Base-by-base conservation (phyloP, 768 basidiomycete genomes). In the Kwoniella dejecticola region DNA sequence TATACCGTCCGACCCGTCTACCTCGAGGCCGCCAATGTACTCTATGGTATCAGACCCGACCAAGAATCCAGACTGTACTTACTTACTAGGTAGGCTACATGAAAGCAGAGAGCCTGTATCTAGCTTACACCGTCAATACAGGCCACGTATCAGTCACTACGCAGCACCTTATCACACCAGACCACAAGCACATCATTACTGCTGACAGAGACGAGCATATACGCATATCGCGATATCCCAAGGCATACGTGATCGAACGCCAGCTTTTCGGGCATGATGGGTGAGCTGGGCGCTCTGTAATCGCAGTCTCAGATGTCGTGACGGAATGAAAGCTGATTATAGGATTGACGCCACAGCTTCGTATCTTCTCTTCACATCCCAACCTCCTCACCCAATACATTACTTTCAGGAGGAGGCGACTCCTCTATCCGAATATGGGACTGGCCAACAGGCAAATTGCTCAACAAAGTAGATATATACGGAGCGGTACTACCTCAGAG, bases 131-230 rank as follows among this genome's bases (percentile, higher is more conserved):
- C n/a, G n/a, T n/a, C n/a, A n/a, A n/a, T n/a, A n/a, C n/a, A 77
- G 95, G 96, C 8, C 96, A 99, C 73, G 86, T 89, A 1, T 96
- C 93, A 12, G 85, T 91, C 41, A 79, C 98, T 59, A 95, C 88
- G 11, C 79, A 83, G 0, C 87, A 89, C 76, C 70, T 88, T 44
- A 84, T 95, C 56, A 84, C 87, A 0, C 75, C 78, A 0, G 87
- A 90, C 71, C 86, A 65, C 19, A 83, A 82, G 53, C 87, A 83
- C 72, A 87, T 99, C 70, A 83, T 97, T 65, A 91, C 92, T 0
- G 88, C 91, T 0, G 96, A 98, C 74, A 81, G 96, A 45, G 96
- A 99, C 72, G 96, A 98, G 75, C 96, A 98, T 74, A 88, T 99
- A 52, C 83, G 96, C 55, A 84, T 95, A 15, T 93, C 90, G 71